Base-by-base conservation (phyloP, 345 rosid genomes). In the Salix exigua region DNA sequence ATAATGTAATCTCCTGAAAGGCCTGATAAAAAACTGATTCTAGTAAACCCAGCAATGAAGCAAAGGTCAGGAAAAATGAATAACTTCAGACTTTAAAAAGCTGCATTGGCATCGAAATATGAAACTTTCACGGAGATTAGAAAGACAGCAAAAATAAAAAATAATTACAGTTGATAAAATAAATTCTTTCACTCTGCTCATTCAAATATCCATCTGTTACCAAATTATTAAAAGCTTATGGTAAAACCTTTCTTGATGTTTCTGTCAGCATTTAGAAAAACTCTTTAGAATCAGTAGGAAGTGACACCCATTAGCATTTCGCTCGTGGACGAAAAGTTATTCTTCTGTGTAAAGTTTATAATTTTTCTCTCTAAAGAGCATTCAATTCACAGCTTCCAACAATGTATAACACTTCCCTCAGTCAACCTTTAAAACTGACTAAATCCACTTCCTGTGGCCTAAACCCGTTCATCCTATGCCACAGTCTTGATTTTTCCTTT, bases 1-100 rank as follows among this genome's bases (percentile, higher is more conserved):
- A 96, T 86, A 33, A 86, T 87, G 76, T 94, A 97, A 80, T 96
- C 99, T 79, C 90, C 93, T 35, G 97, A 87, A 81, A 96, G 98
- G 82, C 99, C 98, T 89, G 98, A 96, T 94, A 77, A 96, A 94
- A 88, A 96, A 96, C 82, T 96, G 99, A 89, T 96, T 96, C 99
- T 96, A 91, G 88, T 83, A 85, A 83, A 77, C 81, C 89, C 86
- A 70, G 79, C 80, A 83, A 81, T 70, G 51, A 77, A 80, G 73
- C 69, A 77, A 23, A 73, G 75, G 88, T 87, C 84, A 93, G 86
- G 73, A 68, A 74, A 71, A 58, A 73, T 58, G 50, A 72, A 76
- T 64, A 68, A 58, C 16, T 5, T 66, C 35, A 50, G 40, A 48
- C 50, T 44, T n/a, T 37, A 31, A 28, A 14, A 79, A 26, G 28